These are phyloP conservation scores for Hibiscus tridactylites DNA, from an alignment of 345 rosid genomes.

Conservation along the genomic window DNA sequence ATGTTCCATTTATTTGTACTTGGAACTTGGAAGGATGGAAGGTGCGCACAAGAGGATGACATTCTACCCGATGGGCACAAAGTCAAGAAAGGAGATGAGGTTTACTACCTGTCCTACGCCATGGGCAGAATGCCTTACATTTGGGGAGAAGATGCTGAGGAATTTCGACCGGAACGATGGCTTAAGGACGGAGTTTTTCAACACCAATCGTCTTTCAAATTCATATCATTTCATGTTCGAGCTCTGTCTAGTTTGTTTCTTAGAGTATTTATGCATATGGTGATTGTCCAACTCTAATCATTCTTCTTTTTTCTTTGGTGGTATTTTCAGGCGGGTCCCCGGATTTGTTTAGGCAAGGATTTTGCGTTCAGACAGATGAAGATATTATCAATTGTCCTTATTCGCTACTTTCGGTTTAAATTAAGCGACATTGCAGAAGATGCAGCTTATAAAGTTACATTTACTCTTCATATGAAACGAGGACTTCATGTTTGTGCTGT, in stretches of 20 bases:
- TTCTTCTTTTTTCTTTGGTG: background rate
- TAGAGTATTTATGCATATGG: no score
- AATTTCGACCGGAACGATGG: background rate
- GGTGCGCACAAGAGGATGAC: background rate
- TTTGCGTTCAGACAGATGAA: constrained; percentile 75
- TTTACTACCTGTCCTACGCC: background rate
- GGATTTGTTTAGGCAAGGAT: constrained; percentile 65
- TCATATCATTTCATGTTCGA: background rate
- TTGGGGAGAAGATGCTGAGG: background rate
- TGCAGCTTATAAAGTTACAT: constrained; percentile 45
- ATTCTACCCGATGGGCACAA: background rate
- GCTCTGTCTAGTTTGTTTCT: background rate
- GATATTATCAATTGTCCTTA: constrained; percentile 52
- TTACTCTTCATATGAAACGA: constrained; percentile 57
- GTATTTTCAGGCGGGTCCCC: constrained; percentile 64
- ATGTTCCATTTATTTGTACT: no score
- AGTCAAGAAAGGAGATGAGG: background rate
- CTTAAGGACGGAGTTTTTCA: background rate
- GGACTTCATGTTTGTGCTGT: constrained; percentile 43
- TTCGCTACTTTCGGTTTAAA: constrained; percentile 51
- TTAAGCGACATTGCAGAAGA: constrained; percentile 34
- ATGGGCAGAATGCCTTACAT: background rate
- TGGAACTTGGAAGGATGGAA: background rate
- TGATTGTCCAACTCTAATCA: no score
- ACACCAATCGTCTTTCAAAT: background rate